phyloP scores from a whole-genome alignment of 1,284 basidiomycete genomes.

The Leccinum huronense region DNA sequence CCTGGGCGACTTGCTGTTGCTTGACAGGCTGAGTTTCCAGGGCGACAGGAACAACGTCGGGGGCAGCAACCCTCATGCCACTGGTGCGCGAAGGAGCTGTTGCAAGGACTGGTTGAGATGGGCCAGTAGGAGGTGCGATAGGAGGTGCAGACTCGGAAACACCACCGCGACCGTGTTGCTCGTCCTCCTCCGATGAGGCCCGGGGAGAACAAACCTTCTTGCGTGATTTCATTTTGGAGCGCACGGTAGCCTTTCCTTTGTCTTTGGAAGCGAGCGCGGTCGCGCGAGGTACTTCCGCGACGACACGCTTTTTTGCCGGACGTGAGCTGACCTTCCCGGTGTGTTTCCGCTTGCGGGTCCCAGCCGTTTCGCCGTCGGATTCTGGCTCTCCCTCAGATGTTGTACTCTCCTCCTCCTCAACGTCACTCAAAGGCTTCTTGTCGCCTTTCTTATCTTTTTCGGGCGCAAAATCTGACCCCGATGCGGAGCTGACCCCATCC shows the following conservation, averaged over 20 bases:
- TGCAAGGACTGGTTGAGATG: no score
- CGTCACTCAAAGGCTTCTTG: not conserved
- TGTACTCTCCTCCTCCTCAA: not conserved
- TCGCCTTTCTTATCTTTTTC: not conserved
- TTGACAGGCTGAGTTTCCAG: no score
- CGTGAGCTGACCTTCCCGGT: not conserved
- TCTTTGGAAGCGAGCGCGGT: not conserved
- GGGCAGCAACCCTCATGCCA: no score
- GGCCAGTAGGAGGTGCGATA: no score
- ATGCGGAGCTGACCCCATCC: not conserved
- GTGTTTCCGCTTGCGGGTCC: not conserved
- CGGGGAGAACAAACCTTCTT: not conserved
- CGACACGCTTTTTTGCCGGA: not conserved
- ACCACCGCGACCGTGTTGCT: not conserved
- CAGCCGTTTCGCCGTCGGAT: not conserved
- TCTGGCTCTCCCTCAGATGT: not conserved
- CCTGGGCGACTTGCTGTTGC: no score
- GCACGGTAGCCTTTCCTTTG: not conserved
- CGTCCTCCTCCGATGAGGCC: not conserved
- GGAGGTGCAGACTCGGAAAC: no score
- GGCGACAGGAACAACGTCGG: no score
- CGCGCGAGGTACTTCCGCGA: not conserved
- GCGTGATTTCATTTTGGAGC: not conserved
- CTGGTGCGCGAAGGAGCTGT: no score
- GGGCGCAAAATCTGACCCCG: not conserved